phyloP scores from a whole-genome alignment of 1,139 yeast genomes.

The Candida frijolesensis region DNA sequence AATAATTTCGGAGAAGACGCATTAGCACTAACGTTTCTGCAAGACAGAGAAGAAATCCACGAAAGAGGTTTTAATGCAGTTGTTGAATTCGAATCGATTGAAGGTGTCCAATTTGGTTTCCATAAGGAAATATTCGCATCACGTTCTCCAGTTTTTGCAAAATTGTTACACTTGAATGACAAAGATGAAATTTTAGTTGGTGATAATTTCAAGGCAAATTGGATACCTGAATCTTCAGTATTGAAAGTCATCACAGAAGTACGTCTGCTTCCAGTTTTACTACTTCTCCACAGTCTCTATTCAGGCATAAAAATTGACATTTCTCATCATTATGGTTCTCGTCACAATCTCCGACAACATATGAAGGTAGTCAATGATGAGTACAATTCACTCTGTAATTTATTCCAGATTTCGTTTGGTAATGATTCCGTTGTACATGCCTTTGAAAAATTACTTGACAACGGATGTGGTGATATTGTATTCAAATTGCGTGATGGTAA shows the following conservation, averaged over 20 bases:
- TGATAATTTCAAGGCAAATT: slow-evolving; percentile 26
- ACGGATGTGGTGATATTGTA: slow-evolving; percentile 25
- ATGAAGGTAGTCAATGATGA: slow-evolving; percentile 13
- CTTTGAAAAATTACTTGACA: slow-evolving; percentile 18
- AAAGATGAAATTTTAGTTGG: slow-evolving; percentile 19
- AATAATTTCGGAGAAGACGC: slow-evolving; percentile 19
- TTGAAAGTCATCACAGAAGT: slow-evolving; percentile 21
- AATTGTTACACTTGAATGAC: slow-evolving; percentile 22
- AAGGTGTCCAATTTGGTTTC: slow-evolving; percentile 27
- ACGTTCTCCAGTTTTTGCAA: slow-evolving; percentile 31
- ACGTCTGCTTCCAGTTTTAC: slow-evolving; percentile 29
- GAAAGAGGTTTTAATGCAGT: slow-evolving; percentile 27
- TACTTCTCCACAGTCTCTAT: slow-evolving; percentile 38
- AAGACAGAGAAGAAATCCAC: slow-evolving; percentile 7
- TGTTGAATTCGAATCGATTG: slow-evolving; percentile 22
- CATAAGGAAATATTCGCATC: slow-evolving; percentile 32
- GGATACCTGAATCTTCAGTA: slow-evolving; percentile 18
- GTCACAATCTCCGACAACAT: slow-evolving; percentile 12
- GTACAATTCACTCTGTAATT: slow-evolving; percentile 11
- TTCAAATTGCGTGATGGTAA: slow-evolving; percentile 44
- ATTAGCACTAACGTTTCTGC: slow-evolving; percentile 12
- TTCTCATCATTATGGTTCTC: slow-evolving; percentile 12
- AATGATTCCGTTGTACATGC: slow-evolving; percentile 3
- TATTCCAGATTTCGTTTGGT: slow-evolving; percentile 10
- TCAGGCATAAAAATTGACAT: slow-evolving; percentile 26